Evolutionary conservation across 768 basidiomycete genomes (phyloP).

Genomic region (Panellus pusillus): DNA sequence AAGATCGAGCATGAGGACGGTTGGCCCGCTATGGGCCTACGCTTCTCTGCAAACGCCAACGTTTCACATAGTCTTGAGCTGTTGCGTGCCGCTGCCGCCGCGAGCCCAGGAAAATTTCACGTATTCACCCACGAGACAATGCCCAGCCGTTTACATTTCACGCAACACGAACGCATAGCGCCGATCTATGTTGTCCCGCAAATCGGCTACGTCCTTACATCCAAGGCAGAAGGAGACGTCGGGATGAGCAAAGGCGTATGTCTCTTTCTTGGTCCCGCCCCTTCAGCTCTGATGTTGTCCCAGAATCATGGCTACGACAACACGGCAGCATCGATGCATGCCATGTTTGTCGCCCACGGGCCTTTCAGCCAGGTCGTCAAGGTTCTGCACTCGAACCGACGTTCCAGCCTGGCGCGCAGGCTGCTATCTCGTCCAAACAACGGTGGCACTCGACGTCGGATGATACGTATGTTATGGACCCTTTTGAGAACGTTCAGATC

Average conservation of each 20-base stretch:
- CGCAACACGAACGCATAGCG: constrained; percentile 73
- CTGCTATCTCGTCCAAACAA: constrained; percentile 34
- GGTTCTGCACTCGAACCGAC: constrained; percentile 42
- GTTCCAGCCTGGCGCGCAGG: constrained; percentile 12
- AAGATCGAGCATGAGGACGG: constrained; percentile 78
- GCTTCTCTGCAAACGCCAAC: constrained; percentile 66
- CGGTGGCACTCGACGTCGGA: constrained; percentile 70
- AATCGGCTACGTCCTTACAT: constrained; percentile 79
- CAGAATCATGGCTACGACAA: constrained; percentile 94
- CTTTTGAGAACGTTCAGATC: constrained; percentile 84
- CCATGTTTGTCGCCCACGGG: constrained; percentile 90
- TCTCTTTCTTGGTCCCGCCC: neutral
- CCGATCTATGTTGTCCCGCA: constrained; percentile 84
- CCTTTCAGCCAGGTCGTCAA: constrained; percentile 79
- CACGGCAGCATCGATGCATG: constrained; percentile 72
- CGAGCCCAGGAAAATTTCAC: constrained; percentile 65
- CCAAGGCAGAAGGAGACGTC: constrained; percentile 54
- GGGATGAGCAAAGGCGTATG: constrained; percentile 73
- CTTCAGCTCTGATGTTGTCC: neutral
- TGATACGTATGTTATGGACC: constrained; percentile 71
- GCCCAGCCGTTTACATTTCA: constrained; percentile 80
- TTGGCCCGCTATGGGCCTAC: constrained; percentile 87
- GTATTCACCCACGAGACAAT: constrained; percentile 82
- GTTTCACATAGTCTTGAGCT: constrained; percentile 52
- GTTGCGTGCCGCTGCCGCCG: constrained; percentile 51